Evolutionary conservation across 768 basidiomycete genomes (phyloP).

Genomic region (Sutorius australiensis): DNA sequence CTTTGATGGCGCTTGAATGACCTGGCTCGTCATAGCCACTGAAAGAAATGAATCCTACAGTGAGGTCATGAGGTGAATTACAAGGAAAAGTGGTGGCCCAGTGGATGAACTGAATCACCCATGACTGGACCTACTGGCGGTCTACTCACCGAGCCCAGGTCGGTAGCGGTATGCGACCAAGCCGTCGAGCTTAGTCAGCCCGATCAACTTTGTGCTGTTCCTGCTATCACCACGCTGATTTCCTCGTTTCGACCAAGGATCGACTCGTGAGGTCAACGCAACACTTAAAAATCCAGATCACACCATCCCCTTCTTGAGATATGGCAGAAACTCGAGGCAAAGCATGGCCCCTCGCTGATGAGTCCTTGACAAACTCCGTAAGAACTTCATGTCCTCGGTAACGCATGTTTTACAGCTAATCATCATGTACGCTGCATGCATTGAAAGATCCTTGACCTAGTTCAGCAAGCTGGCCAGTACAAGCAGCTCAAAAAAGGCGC

Average conservation of each 20-base stretch:
- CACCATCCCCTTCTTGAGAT: slow-evolving; percentile 10
- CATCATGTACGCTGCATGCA: not conserved
- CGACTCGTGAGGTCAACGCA: slow-evolving; percentile 73
- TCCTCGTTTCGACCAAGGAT: slow-evolving; percentile 71
- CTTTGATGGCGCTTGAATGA: slow-evolving; percentile 19
- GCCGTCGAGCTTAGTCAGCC: not conserved
- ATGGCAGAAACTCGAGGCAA: slow-evolving; percentile 73
- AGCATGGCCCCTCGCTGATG: slow-evolving; percentile 86
- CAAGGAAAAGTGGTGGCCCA: not conserved
- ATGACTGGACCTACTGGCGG: not conserved
- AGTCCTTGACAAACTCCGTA: slow-evolving; percentile 87
- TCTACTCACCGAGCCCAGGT: not conserved
- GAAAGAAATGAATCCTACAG: not conserved
- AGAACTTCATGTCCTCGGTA: slow-evolving; percentile 22
- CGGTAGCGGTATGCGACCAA: too few relatives aligned
- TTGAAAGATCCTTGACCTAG: slow-evolving; percentile 85
- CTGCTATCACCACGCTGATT: not conserved
- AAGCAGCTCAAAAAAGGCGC: slow-evolving; percentile 99
- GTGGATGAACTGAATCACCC: not conserved
- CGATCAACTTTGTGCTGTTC: too few relatives aligned
- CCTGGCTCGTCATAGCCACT: slow-evolving; percentile 5
- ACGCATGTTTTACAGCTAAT: not conserved
- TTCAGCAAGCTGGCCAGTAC: slow-evolving; percentile 94
- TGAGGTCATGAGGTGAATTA: not conserved
- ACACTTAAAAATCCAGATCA: not conserved